Conservation (phyloP, 2,329 filamentous ascomycete species). For the Reticulascus tulasneorum region DNA sequence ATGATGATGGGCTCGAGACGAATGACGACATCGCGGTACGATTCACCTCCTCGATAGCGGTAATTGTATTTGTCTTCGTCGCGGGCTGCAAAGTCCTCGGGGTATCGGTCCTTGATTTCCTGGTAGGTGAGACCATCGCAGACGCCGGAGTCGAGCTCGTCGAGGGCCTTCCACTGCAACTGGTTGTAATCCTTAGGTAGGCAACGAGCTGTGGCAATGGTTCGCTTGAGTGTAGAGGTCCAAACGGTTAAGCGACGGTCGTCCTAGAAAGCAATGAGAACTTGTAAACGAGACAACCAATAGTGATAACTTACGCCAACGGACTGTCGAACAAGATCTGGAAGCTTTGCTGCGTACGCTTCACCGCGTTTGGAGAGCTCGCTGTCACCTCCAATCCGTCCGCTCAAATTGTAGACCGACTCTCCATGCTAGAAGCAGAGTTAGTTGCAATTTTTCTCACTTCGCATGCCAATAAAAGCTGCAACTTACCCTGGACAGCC, state of each 20-base stretch:
- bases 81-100: conserved; percentile 90
- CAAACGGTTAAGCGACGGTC: conserved; percentile 59
- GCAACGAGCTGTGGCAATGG: conserved; percentile 85
- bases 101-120: conserved; percentile 86
- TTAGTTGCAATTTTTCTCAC: conserved; percentile 1
- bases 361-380: conserved; percentile 82
- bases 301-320: conserved; percentile 63
- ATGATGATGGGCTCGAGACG: conserved; percentile 98
- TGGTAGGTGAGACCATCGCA: conserved; percentile 96
- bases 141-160: conserved; percentile 93
- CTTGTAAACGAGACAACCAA: background rate
- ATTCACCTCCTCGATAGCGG: conserved; percentile 93
- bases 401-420: conserved; percentile 84
- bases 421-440: conserved; percentile 99
- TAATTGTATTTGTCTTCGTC: conserved; percentile 99
- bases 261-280: conserved; percentile 36
- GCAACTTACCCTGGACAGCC: conserved; percentile 78
- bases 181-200: conserved; percentile 82
- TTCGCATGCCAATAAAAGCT: background rate
- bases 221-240: conserved; percentile 68
- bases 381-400: conserved; percentile 90
- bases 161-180: conserved; percentile 96
- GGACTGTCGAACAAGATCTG: conserved; percentile 78
- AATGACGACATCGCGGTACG: conserved; percentile 93
- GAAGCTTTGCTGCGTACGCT: conserved; percentile 79